Evolutionary conservation across 495 filamentous ascomycete species (phyloP), one percentile per base, ranked within the genome.

Genomic region (Annulohypoxylon bovei): DNA sequence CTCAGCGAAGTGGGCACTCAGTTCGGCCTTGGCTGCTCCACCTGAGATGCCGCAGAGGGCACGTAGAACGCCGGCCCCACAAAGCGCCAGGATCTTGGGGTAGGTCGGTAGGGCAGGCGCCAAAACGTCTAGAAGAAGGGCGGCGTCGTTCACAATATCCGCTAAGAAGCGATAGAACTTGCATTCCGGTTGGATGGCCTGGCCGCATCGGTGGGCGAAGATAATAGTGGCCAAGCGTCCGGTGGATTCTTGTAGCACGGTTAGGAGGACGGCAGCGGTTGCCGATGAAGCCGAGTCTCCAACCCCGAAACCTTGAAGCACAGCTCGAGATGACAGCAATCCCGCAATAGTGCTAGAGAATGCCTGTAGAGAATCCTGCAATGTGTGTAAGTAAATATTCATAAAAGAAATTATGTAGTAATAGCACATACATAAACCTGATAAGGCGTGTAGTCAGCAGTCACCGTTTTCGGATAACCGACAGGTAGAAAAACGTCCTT

Each of bases 341-440:
- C 93, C 91, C 3, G 94, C 93, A 68, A 99, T 97, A 52, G 93
- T 95, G 75, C 92, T 95, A 58, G 92, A 92, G 80, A 99, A 99
- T 32, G 95, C 95, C 81, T 98, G 95, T 5, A 99, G 85, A 0
- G 95, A 97, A 84, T 99, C 95, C 75, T 77, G 30, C 1, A 47
- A 16, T 9, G 16, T 5, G 20, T 57, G 40, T 73, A 6, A 56
- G 47, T 40, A 49, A 56, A 18, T 49, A 46, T 4, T 16, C 23
- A 35, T 2, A 27, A 11, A 54, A 59, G 16, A 46, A 28, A 22
- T 23, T 4, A 40, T 6, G 22, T 3, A 46, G 47, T n/a, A 54
- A 16, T 46, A 25, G 37, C 32, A 68, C 72, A 12, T 63, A 77
- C 75, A 67, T 76, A 81, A 58, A 75, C 86, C 83, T 85, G 83